A percentile compares a stretch with the other conserved stretches of the same genome.
phyloP scores from a whole-genome alignment of 805 yeast species.

The Wickerhamiella sergipiensis region DNA sequence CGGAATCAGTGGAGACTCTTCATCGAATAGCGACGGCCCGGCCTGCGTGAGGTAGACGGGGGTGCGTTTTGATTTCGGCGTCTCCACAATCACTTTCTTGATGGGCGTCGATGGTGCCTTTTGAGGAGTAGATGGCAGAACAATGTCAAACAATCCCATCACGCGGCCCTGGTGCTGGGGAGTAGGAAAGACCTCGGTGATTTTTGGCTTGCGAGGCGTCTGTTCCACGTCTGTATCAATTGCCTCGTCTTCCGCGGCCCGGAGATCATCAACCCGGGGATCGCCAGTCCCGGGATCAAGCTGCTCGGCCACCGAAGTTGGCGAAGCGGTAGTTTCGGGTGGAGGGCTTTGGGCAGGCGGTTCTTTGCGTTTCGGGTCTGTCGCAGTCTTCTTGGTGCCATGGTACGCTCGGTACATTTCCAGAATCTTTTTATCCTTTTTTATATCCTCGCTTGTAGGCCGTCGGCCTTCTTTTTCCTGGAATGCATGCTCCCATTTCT shows the following conservation, averaged over 20 bases:
- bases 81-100: conserved; percentile 5
- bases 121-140: conserved; percentile 17
- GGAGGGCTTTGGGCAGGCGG: background rate
- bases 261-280: too few relatives aligned
- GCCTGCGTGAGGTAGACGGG: conserved; percentile 6
- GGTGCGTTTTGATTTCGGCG: conserved; percentile 7
- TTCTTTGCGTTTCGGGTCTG: background rate
- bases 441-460: background rate
- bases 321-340: background rate
- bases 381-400: background rate
- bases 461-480: conserved; percentile 10
- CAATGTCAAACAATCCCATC: conserved; percentile 54
- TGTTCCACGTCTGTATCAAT: background rate
- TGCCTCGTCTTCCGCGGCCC: background rate
- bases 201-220: conserved; percentile 5
- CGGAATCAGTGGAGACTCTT: background rate
- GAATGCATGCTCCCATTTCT: conserved; percentile 43
- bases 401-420: background rate
- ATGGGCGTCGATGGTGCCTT: conserved; percentile 7
- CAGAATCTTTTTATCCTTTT: background rate
- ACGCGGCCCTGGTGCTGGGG: conserved; percentile 76
- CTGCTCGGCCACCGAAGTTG: background rate
- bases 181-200: conserved; percentile 60
- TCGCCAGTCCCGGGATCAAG: background rate
- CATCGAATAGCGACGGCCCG: background rate